Base-by-base conservation (phyloP, 306 rosid genomes). In the Cicer judaicum region DNA sequence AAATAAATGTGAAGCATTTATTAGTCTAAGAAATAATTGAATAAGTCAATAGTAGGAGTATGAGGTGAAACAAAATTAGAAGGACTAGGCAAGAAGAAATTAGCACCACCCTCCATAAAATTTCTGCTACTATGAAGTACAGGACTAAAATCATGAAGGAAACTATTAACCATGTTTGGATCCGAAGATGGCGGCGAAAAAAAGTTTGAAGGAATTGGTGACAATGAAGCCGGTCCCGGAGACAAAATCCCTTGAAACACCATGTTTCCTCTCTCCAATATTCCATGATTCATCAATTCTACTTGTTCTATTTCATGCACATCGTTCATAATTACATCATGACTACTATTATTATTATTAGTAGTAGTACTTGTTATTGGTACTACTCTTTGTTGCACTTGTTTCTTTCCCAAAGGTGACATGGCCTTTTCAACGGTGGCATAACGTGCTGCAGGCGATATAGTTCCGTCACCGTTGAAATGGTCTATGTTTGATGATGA, bases 111-210 rank as follows among this genome's bases (percentile, higher is more conserved):
- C 57, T 86, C 94, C n/a, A 77, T 68, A 70, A 84, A 84, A 79
- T 84, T 86, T 69, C 87, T 86, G 55, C 74, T 78, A 2, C 83
- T 83, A 7, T 81, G 84, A 67, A 84, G 76, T 42, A 73, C 75
- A 2, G 98, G 96, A 54, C 97, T 93, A 74, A 93, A 76, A 69
- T 87, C 96, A 52, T 89, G 93, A 52, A 89, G 82, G 71, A 89
- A 86, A 70, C 68, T 83, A 73, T 65, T 83, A 55, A 70, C 44
- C 72, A 86, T 48, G 59, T 47, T 67, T 0, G 87, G 86, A 80
- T 91, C 98, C 0, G 88, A 70, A 4, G 84, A 83, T 0, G 81
- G 71, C 0, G 86, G 86, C 9, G 89, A 82, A 87, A 91, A 89
- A 64, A 87, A 89, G 73, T 72, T 88, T 0, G 96, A 16, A 0